Evolutionary conservation across 805 yeast species (phyloP).

Genomic region (Wickerhamiella musiphila): DNA sequence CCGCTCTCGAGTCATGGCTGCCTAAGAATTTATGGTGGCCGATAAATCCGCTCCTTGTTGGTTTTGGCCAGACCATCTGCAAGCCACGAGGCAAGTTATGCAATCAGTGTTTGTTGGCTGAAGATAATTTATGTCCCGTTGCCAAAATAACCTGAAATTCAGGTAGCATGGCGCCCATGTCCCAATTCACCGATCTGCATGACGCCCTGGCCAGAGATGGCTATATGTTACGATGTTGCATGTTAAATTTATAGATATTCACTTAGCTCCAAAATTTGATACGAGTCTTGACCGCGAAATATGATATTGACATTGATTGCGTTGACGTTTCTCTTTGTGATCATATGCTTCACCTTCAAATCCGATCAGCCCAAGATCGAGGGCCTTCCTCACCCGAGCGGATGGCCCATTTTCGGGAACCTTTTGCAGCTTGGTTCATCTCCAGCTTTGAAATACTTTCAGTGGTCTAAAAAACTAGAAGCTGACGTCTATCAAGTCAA

Average conservation of each 20-base stretch:
- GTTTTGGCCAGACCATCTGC: conserved; percentile 85
- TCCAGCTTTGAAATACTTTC: conserved; percentile 32
- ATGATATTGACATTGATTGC: background rate
- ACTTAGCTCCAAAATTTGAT: background rate
- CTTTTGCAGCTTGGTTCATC: conserved; percentile 27
- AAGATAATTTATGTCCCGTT: too few species aligned
- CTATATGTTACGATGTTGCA: too few species aligned
- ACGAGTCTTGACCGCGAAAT: background rate
- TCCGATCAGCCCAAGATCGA: background rate
- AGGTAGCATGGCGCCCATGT: too few species aligned
- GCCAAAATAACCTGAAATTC: too few species aligned
- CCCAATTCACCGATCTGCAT: too few species aligned
- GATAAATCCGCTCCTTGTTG: conserved; percentile 73
- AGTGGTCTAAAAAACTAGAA: conserved; percentile 27
- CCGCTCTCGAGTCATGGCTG: conserved; percentile 53
- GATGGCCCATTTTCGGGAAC: conserved; percentile 37
- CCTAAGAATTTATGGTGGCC: conserved; percentile 64
- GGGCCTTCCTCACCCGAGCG: conserved; percentile 16
- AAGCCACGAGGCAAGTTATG: conserved; percentile 50
- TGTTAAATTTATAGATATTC: too few species aligned
- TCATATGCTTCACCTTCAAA: background rate
- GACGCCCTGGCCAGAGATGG: too few species aligned
- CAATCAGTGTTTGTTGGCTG: conserved; percentile 46
- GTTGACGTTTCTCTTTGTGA: background rate
- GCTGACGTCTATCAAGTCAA: conserved; percentile 38